Base-by-base conservation (phyloP, 495 filamentous ascomycete genomes). In the Tetracladium setigerum region DNA sequence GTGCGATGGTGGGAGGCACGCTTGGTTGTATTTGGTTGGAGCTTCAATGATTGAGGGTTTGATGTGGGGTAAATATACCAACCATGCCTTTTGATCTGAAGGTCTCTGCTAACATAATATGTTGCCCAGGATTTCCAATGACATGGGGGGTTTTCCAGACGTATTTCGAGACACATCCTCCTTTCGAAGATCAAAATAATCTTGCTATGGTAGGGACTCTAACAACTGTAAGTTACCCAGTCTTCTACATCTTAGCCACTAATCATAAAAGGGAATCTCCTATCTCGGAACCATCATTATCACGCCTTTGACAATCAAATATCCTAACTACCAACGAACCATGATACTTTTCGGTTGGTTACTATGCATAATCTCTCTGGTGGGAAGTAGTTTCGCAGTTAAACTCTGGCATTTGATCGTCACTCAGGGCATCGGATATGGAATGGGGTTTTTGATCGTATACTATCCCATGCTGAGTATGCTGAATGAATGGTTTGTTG, bases 1-100 rank as follows among this genome's bases (percentile, higher is more conserved):
- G 5, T 24, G 15, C 3, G 83, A 86, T 60, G 59, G 72, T n/a
- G 83, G 81, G 11, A 73, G 68, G 38, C 62, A 75, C 38, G 82
- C 83, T n/a, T 86, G 77, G 75, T 64, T 82, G 0, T 82, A 79
- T 49, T 66, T 87, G 15, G 62, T 68, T 1, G 76, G 72, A 2
- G 71, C 72, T 51, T 83, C 83, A 57, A 57, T 76, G 46, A 64
- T 84, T 17, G 81, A 86, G 52, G 73, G 65, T 9, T 59, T 84
- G n/a, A 66, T 82, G 24, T 86, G 80, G 81, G 81, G 79, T 80
- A 57, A 52, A 60, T 56, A 22, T 9, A 7, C 24, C 4, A 18
- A 16, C 16, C 15, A 45, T 27, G 22, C 22, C 22, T 3, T 27
- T 27, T 27, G 22, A 3, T 27, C 7, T 27, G 22, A 7, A 27